phyloP scores from a whole-genome alignment of 225 moss, liverwort and hornwort genomes.

The Rhytidiadelphus loreus region DNA sequence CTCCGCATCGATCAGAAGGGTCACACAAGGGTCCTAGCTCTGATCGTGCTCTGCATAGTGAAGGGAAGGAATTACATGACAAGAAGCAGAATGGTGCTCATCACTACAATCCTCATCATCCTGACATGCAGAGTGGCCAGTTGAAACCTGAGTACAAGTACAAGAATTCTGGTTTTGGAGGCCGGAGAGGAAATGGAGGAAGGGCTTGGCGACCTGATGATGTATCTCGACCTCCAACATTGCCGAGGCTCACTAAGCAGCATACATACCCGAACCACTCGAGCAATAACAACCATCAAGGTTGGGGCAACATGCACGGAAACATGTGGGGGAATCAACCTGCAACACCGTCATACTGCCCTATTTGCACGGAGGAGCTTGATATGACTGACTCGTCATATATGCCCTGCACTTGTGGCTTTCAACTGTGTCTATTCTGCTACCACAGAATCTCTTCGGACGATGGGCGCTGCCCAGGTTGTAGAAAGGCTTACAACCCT shows the following conservation, averaged over 20 bases:
- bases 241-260: slow-evolving; percentile 68
- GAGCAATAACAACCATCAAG: slow-evolving; percentile 30
- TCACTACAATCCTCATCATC: background rate
- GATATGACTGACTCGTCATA: slow-evolving; percentile 83
- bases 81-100: slow-evolving; percentile 34
- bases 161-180: slow-evolving; percentile 51
- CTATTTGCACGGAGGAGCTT: slow-evolving; percentile 87
- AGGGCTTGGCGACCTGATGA: slow-evolving; percentile 89
- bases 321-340: slow-evolving; percentile 68
- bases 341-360: slow-evolving; percentile 71
- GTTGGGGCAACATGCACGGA: slow-evolving; percentile 57
- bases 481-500: slow-evolving; percentile 70
- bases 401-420: slow-evolving; percentile 82
- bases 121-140: slow-evolving; percentile 11
- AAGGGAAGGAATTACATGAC: slow-evolving; percentile 40
- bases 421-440: slow-evolving; percentile 84
- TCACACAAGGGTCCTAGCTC: slow-evolving; percentile 21
- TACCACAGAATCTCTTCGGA: slow-evolving; percentile 85
- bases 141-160: slow-evolving; percentile 74
- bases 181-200: slow-evolving; percentile 57
- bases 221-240: slow-evolving; percentile 68
- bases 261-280: slow-evolving; percentile 53
- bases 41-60: slow-evolving; percentile 12
- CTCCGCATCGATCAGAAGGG: slow-evolving; percentile 34
- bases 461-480: slow-evolving; percentile 84